Percentiles rank a stretch among this genome's conserved stretches.
Conservation (phyloP, 805 yeast genomes). For the Saccharomyces jurei region DNA sequence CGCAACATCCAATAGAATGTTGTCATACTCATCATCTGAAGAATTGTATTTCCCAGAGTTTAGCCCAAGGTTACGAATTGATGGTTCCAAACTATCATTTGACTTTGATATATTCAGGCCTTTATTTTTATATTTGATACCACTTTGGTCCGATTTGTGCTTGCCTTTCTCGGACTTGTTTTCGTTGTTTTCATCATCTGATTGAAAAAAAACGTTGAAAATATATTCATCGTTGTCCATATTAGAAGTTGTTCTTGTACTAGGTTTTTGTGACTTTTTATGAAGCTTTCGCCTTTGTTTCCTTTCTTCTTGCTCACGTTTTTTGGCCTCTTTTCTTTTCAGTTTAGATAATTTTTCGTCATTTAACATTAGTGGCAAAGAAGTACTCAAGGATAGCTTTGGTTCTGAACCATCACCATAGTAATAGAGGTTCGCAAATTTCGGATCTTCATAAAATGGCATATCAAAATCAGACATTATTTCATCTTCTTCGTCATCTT, state of each 20-base stretch:
- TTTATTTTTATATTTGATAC: not conserved
- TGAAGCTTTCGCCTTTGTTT: constrained; percentile 23
- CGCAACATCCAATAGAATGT: constrained; percentile 29
- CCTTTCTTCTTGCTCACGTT: constrained; percentile 24
- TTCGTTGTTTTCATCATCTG: constrained; percentile 20
- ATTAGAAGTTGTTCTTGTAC: constrained; percentile 35
- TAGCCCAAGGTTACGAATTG: constrained; percentile 18
- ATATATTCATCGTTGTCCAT: constrained; percentile 29
- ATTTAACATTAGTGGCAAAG: constrained; percentile 26
- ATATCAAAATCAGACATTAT: constrained; percentile 31
- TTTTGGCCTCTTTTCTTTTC: constrained; percentile 25
- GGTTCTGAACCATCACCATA: constrained; percentile 30
- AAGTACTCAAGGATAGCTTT: constrained; percentile 27
- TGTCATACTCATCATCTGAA: constrained; percentile 29
- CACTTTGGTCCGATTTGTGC: constrained; percentile 5
- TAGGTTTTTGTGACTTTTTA: constrained; percentile 17
- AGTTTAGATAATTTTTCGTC: constrained; percentile 23
- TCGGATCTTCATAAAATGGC: constrained; percentile 37
- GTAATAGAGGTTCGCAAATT: constrained; percentile 28
- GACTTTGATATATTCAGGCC: constrained; percentile 1
- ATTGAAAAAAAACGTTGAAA: constrained; percentile 28
- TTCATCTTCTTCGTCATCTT: constrained; percentile 29
- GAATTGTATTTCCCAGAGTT: constrained; percentile 11
- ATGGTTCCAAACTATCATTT: constrained; percentile 16
- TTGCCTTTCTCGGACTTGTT: not conserved